Evolutionary conservation across 108 stramenopile species (phyloP).

Genomic region (Cyclotella atomus): DNA sequence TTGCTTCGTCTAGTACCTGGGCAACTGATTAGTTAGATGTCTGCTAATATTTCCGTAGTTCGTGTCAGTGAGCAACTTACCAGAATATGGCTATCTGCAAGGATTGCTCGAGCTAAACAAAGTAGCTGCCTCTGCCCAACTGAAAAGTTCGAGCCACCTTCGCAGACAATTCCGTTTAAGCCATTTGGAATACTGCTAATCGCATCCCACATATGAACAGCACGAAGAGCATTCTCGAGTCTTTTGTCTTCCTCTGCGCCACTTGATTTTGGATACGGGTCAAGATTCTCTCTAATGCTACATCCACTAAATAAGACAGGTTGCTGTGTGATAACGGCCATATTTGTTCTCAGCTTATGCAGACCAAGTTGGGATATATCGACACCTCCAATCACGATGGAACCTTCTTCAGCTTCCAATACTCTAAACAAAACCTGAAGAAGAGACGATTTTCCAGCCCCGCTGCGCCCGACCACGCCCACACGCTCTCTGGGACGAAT

Average conservation of each 20-base stretch:
- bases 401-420: slow-evolving; percentile 78
- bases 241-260: slow-evolving; percentile 37
- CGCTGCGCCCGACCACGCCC: slow-evolving; percentile 76
- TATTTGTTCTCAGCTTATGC: slow-evolving; percentile 76
- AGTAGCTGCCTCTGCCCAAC: slow-evolving; percentile 95
- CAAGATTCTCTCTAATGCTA: slow-evolving; percentile 92
- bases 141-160: slow-evolving; percentile 91
- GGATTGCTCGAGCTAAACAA: slow-evolving; percentile 92
- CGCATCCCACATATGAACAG: slow-evolving; percentile 75
- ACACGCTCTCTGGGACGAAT: slow-evolving; percentile 72
- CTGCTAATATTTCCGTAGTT: background rate
- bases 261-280: slow-evolving; percentile 57
- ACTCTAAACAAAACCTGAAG: slow-evolving; percentile 83
- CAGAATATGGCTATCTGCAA: slow-evolving; percentile 77
- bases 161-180: slow-evolving; percentile 74
- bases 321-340: slow-evolving; percentile 93
- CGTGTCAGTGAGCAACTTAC: background rate
- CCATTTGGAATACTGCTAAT: slow-evolving; percentile 72
- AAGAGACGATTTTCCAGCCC: slow-evolving; percentile 67
- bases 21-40: background rate
- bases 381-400: slow-evolving; percentile 85
- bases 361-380: slow-evolving; percentile 81
- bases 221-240: slow-evolving; percentile 59
- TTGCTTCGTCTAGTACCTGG: slow-evolving; percentile 91
- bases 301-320: slow-evolving; percentile 93